phyloP scores from a whole-genome alignment of 305 asterid species.

The Fraxinus greggii region DNA sequence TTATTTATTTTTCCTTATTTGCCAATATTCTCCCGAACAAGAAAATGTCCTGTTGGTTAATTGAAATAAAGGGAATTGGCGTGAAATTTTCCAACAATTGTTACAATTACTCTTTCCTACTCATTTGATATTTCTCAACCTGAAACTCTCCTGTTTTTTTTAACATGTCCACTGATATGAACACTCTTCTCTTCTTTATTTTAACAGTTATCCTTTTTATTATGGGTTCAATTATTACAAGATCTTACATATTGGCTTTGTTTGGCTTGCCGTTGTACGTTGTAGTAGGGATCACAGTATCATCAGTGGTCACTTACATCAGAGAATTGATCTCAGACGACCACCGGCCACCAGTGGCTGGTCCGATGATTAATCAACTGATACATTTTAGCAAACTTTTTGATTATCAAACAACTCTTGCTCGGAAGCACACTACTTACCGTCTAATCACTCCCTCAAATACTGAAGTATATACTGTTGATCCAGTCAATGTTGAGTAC shows the following conservation, averaged over 20 bases:
- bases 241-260: conserved; percentile 24
- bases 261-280: conserved; percentile 27
- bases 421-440: conserved; percentile 27
- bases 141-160: neutral
- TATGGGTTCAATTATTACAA: conserved; percentile 22
- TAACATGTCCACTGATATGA: conserved; percentile 13
- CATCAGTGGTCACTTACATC: conserved; percentile 22
- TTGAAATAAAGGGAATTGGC: too few relatives aligned
- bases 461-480: conserved; percentile 51
- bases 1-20: too few relatives aligned
- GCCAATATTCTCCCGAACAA: too few relatives aligned
- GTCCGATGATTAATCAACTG: conserved; percentile 29
- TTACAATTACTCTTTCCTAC: neutral
- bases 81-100: neutral
- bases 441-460: conserved; percentile 26
- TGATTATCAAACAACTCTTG: conserved; percentile 32
- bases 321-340: conserved; percentile 25
- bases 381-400: conserved; percentile 35
- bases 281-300: conserved; percentile 19
- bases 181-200: conserved; percentile 10
- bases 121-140: neutral
- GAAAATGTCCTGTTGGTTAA: too few relatives aligned
- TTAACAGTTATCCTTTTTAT: conserved; percentile 23
- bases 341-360: conserved; percentile 38
- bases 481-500: conserved; percentile 63